phyloP scores from a whole-genome alignment of 176 grass and related monocot species.

The Avena sativa region DNA sequence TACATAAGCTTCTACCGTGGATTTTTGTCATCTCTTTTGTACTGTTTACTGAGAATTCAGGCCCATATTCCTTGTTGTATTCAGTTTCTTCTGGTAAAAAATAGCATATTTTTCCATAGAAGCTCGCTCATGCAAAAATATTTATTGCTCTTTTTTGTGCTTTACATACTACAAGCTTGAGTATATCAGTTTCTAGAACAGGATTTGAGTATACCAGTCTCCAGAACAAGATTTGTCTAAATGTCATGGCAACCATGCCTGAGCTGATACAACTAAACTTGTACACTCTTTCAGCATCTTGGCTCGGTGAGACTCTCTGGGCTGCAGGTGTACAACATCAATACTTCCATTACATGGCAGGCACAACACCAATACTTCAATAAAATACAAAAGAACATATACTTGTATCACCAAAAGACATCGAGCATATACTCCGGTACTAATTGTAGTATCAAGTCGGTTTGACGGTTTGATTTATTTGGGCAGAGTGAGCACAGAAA shows the following conservation, averaged over 20 bases:
- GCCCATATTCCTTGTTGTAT: background rate
- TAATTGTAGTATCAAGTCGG: background rate
- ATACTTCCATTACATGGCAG: background rate
- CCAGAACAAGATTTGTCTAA: no score
- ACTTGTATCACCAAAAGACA: background rate
- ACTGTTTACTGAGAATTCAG: background rate
- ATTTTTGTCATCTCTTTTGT: background rate
- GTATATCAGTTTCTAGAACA: no score
- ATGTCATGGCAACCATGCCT: background rate
- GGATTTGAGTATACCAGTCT: no score
- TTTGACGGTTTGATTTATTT: background rate
- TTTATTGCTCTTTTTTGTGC: background rate
- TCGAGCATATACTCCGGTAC: conserved; percentile 8
- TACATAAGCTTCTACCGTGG: background rate
- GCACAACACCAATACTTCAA: background rate
- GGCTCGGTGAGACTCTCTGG: background rate
- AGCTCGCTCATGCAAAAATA: background rate
- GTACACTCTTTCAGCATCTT: background rate
- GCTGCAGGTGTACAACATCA: background rate
- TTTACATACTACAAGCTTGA: background rate
- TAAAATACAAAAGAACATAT: background rate
- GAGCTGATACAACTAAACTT: background rate
- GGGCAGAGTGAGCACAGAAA: conserved; percentile 24
- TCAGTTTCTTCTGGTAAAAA: background rate
- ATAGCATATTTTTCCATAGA: background rate